Evolutionary conservation across 768 basidiomycete species (phyloP), one percentile per base, ranked within the genome.

Genomic region (Tulasnella sp.): DNA sequence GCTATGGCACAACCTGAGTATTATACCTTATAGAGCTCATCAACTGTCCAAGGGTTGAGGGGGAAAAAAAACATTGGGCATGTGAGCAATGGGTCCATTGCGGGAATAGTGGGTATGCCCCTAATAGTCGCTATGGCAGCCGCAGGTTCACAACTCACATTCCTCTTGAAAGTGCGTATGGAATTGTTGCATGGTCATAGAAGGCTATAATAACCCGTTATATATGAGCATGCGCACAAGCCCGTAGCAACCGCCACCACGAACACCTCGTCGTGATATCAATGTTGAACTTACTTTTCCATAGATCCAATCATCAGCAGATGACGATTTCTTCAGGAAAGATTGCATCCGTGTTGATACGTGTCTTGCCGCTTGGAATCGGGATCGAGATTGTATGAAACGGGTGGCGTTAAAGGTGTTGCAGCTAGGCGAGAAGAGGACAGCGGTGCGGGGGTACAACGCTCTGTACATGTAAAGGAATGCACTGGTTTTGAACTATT

Each of bases 1-100:
- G 15, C 34, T 38, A 38, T 15, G 34, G 34, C 34, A 38, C 34
- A 38, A 15, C n/a, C 3, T 13, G 32, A 38, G 45, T 1, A 19
- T 26, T 53, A 10, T 21, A 56, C 61, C 43, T 61, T 44, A 43
- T 61, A 61, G 3, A 61, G 45, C 1, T 61, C 61, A 30, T 61
- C 42, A 34, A 61, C 61, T 61, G 42, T n/a, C 19, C 17, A 30
- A 11, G 44, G 32, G 59, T 19, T 58, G 26, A 21, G 23, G 24
- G 30, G 15, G 15, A 23, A 27, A 4, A 53, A 4, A 15, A 17
- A 15, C 2, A 34, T 29, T 5, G n/a, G n/a, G 15, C 13, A n/a
- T n/a, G 45, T 48, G n/a, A 48, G 19, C 21, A 3, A 13, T 9
- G n/a, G 13, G n/a, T 21, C 17, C 10, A 58, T 1, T 2, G 26